Conservation (phyloP, 202 grass and related monocot species). For the Zizania palustris region DNA sequence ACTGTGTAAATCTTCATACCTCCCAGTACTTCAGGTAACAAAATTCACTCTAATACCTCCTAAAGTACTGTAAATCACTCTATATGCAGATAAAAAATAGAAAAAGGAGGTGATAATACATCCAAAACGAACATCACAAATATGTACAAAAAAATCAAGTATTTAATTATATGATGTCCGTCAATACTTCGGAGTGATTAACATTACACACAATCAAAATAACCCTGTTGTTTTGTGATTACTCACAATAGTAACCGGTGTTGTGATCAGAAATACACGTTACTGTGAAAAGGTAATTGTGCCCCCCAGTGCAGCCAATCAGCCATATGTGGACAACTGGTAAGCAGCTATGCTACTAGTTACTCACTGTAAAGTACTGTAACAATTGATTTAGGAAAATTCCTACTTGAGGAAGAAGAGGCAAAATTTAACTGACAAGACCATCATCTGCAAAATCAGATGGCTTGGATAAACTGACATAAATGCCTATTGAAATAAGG, state of each 20-base stretch:
- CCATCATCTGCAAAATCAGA: not conserved
- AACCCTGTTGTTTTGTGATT: not conserved
- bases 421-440: not conserved
- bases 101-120: not conserved
- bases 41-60: no score
- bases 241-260: not conserved
- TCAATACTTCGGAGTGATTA: not conserved
- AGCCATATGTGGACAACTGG: not conserved
- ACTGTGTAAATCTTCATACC: no score
- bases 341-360: not conserved
- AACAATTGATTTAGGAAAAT: no score
- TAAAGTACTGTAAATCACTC: no score
- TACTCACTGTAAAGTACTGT: no score
- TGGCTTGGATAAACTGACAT: not conserved
- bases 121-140: constrained; percentile 13
- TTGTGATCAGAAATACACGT: not conserved
- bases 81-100: constrained; percentile 12
- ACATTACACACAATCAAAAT: not conserved
- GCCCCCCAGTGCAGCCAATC: not conserved
- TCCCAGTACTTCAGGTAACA: no score
- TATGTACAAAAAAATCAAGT: constrained; percentile 6
- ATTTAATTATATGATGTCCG: not conserved
- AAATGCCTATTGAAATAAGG: not conserved
- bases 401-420: not conserved
- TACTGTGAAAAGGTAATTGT: not conserved